Evolutionary conservation across 306 rosid species (phyloP), one percentile per base, ranked within the genome.

Genomic region (Herpetospermum pedunculosum): DNA sequence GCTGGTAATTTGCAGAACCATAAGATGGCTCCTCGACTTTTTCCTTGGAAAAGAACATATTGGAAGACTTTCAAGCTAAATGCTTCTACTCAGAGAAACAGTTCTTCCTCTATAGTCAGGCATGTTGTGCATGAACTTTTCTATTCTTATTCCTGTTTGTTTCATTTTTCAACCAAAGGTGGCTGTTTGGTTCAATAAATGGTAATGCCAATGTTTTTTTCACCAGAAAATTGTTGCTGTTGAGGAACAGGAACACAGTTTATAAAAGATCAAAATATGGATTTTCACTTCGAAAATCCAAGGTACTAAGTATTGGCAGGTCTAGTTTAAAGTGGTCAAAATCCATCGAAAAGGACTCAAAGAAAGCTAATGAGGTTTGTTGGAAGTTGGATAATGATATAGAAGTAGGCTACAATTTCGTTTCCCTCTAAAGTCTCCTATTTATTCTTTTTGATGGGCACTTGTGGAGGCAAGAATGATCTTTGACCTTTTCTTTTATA

Each of bases 321-420:
- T 85, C 92, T 74, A 94, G 98, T 85, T 83, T 94, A 77, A 94
- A 91, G 84, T 94, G 98, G 98, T 94, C 98, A 80, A 94, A 91
- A 84, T 94, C 98, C 79, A 89, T 94, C 74, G 98, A 94, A 80
- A 94, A 58, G 72, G 86, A 77, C 81, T 89, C 98, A 23, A 91
- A 91, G 90, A 86, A 86, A 85, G 97, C 86, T 55, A 91, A 88
- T 41, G 98, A 94, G 98, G 98, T 94, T 85, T 70, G 98, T 85
- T 74, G 50, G 62, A 26, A 67, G 73, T 43, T 43, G 38, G 73
- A 43, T 68, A 40, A 23, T 68, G 13, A 41, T 79, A 63, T 44
- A 25, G 43, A 6, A 2, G 30, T 68, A 25, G 38, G 23, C 38
- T 69, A 25, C 73, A 48, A 25, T 69, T 69, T 69, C 7, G 23